Evolutionary conservation across 192 early-diverging fungal genomes (phyloP).

Genomic region (Coemansia sp.): DNA sequence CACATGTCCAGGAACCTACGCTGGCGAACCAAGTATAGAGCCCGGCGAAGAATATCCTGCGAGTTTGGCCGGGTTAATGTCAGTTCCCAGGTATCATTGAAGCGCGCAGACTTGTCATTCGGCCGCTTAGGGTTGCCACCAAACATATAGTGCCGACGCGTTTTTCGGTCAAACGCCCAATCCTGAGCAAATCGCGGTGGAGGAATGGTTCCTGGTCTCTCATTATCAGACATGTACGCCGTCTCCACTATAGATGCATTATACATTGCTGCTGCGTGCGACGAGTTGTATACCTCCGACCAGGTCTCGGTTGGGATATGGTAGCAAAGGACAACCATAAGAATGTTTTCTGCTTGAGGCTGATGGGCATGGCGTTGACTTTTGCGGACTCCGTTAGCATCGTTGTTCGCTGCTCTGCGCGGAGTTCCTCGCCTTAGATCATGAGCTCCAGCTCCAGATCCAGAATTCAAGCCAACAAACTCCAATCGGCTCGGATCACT

Average conservation of each 20-base stretch:
- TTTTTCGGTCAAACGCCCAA: conserved; percentile 76
- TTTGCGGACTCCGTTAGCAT: background rate
- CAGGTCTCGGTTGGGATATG: conserved; percentile 57
- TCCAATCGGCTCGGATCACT: background rate
- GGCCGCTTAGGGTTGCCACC: conserved; percentile 80
- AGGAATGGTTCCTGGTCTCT: conserved; percentile 53
- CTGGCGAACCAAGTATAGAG: conserved; percentile 74
- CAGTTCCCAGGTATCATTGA: conserved; percentile 53
- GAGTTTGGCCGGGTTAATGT: conserved; percentile 54
- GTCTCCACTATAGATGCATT: conserved; percentile 31
- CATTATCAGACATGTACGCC: background rate
- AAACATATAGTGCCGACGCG: conserved; percentile 83
- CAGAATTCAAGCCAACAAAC: background rate
- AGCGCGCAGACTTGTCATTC: conserved; percentile 47
- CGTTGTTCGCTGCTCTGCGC: background rate
- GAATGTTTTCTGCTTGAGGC: conserved; percentile 21
- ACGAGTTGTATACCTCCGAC: conserved; percentile 49
- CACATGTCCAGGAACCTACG: conserved; percentile 86
- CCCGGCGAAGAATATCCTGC: conserved; percentile 68
- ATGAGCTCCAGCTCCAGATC: background rate
- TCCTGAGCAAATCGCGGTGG: conserved; percentile 91
- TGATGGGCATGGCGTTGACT: conserved; percentile 6
- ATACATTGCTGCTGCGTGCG: conserved; percentile 34
- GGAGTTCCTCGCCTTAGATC: background rate
- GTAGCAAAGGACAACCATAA: conserved; percentile 51